Conservation (phyloP, 305 asterid species). For the Striga hermonthica region DNA sequence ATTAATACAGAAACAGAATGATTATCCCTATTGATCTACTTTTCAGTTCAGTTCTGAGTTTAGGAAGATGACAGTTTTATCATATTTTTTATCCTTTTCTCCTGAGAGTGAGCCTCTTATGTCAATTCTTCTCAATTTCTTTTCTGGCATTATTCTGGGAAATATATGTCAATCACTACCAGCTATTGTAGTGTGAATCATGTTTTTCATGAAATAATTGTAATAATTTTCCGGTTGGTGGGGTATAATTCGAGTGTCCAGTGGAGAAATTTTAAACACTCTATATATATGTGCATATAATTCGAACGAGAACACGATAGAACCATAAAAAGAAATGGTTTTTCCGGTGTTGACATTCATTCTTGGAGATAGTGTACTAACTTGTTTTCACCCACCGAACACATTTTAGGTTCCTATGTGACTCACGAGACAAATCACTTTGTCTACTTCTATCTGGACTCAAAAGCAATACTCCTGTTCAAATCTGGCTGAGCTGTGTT, state of each 20-base stretch:
- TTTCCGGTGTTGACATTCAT: no score
- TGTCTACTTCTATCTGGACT: constrained; percentile 96
- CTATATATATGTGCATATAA: no score
- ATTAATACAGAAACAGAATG: background rate
- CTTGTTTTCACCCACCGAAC: constrained; percentile 21
- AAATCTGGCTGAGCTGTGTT: constrained; percentile 73
- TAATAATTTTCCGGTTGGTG: no score
- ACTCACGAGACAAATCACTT: constrained; percentile 98
- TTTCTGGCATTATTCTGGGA: background rate
- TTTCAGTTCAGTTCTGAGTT: background rate
- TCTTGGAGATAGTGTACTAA: constrained; percentile 6
- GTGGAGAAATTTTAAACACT: no score
- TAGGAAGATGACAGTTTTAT: background rate
- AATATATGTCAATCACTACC: no score
- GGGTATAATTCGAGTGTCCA: no score
- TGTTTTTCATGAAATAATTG: background rate
- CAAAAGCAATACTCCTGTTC: constrained; percentile 90
- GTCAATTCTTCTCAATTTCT: constrained; percentile 3
- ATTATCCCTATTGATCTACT: background rate
- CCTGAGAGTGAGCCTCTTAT: background rate
- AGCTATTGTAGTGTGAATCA: background rate
- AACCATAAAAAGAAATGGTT: no score
- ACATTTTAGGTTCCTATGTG: constrained; percentile 79
- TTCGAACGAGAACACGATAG: no score
- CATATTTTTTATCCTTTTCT: background rate